Base-by-base conservation (phyloP, 2,329 filamentous ascomycete genomes). In the Calycina herbarum region DNA sequence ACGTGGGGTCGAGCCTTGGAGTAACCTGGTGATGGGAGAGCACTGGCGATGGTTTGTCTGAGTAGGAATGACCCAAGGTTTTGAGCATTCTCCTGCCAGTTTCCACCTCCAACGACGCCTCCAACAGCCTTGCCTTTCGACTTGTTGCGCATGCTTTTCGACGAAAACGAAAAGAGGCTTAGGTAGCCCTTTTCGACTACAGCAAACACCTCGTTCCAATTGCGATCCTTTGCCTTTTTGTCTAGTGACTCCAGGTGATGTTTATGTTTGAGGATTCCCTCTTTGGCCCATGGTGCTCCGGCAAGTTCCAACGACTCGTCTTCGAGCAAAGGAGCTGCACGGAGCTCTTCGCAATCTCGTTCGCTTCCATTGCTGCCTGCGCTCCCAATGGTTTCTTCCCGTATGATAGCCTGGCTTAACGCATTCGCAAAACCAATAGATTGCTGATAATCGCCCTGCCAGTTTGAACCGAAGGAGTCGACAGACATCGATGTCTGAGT, bases 351-450 rank as follows among this genome's bases (percentile, higher is more conserved):
- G 38, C 60, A 62, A 33, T 76, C 73, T 38, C 61, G 65, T 33
- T 77, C 73, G 68, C 79, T 80, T 70, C 79, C 71, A 64, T 57
- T 66, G 33, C 72, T 73, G 5, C 68, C 77, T 79, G 68, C 79
- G 54, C 82, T 82, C 11, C 84, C 83, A 17, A 86, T 84, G 57
- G 85, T 84, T 73, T 96, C 93, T 73, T 97, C 94, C 4, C 95
- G 91, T 70, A 97, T 97, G 70, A 98, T 99, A 42, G 94, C 94
- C 76, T 98, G 94, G 73, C 93, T 97, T 11, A 99, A 83, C 3
- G 95, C 95, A 76, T 97, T 98, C 63, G 95, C 95, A 75, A 99
- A 99, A 0, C 95, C 95, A 75, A 99, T 97, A 0, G 93, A 96
- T 78, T 97, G 94, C 78, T 97, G 93, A 77, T 94, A 97, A 73